Base-by-base conservation (phyloP, 192 early-diverging fungal genomes). In the Coemansia sp. region DNA sequence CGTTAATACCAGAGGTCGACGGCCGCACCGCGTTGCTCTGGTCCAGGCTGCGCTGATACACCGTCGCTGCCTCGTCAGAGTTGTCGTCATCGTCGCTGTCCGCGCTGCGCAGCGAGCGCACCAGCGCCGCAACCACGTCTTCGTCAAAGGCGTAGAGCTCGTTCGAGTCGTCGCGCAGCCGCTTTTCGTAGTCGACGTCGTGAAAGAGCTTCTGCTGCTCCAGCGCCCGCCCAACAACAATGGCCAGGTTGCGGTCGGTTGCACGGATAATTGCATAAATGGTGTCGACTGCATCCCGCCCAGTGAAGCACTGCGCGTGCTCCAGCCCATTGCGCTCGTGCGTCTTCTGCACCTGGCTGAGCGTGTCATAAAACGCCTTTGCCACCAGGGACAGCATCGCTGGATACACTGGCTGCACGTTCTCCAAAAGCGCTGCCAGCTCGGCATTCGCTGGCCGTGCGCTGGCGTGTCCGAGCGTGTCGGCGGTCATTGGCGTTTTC, bases 151-250 rank as follows among this genome's bases (percentile, higher is more conserved):
- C 81, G 65, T 95, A 98, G 16, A 98, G 61, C 59, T 95, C 93
- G 49, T 86, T 74, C 10, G 82, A 61, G 46, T 88, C 89, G 62
- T 96, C 94, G n/a, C 92, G 87, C 49, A 97, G 84, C 6, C 91
- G 82, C 72, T 92, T 89, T 38, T 88, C 87, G 69, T 90, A 94
- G 6, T 81, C 87, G 12, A 97, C 93, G 71, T 98, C 93, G 66
- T 94, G 90, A 75, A 98, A 94, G 56, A 97, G 87, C 33, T 84
- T 85, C 76, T 98, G 96, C 45, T 88, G 84, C 65, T 92, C 93
- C 54, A 98, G 72, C 14, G 94, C 90, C 16, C 95, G 84, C 18
- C 96, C 96, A 14, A 95, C 70, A 8, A 94, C 80, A 24, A 97
- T 70, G 5, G 93, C 92, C 47, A 94, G 73, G 58, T 96, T 93